Percentiles rank a stretch among this genome's conserved stretches.
Conservation (phyloP, 192 early-diverging fungal genomes). For the Coemansia sp. region DNA sequence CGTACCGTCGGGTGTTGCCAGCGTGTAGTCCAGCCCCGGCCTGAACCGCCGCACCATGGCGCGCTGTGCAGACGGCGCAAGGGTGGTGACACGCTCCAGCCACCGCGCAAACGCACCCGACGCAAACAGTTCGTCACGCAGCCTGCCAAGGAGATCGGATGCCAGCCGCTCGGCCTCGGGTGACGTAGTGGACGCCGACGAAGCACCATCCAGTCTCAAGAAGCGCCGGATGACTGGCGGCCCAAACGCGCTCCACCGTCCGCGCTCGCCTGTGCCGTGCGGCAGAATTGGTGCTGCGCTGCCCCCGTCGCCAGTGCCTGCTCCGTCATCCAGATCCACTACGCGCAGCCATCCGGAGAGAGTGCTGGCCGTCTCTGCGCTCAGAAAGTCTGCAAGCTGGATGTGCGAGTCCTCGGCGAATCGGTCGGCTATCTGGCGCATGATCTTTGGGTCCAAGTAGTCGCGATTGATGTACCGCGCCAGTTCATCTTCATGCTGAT, state of each 20-base stretch:
- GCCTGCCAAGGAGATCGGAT: slow-evolving; percentile 28
- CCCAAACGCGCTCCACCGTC: slow-evolving; percentile 62
- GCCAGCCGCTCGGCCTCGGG: slow-evolving; percentile 13
- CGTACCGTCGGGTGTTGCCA: slow-evolving; percentile 63
- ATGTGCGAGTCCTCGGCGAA: slow-evolving; percentile 71
- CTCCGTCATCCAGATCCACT: slow-evolving; percentile 57
- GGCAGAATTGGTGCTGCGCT: slow-evolving; percentile 36
- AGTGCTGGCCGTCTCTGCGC: slow-evolving; percentile 34
- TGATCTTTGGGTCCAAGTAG: slow-evolving; percentile 58
- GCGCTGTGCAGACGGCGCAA: slow-evolving; percentile 49
- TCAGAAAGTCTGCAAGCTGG: slow-evolving; percentile 65
- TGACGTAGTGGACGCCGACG: background rate
- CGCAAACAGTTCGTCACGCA: slow-evolving; percentile 16
- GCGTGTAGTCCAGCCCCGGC: slow-evolving; percentile 78
- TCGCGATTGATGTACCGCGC: slow-evolving; percentile 62
- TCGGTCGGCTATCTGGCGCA: slow-evolving; percentile 59
- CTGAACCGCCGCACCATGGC: slow-evolving; percentile 71
- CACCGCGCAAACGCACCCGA: slow-evolving; percentile 60
- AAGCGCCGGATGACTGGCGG: slow-evolving; percentile 70
- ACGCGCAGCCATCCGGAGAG: slow-evolving; percentile 35
- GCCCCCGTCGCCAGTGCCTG: slow-evolving; percentile 10
- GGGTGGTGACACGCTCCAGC: slow-evolving; percentile 59
- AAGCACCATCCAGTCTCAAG: slow-evolving; percentile 45
- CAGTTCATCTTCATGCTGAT: slow-evolving; percentile 54
- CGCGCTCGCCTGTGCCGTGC: slow-evolving; percentile 63